These are phyloP conservation scores for Ramalina intermedia DNA, from an alignment of 495 filamentous ascomycete genomes.

Conservation along the genomic window DNA sequence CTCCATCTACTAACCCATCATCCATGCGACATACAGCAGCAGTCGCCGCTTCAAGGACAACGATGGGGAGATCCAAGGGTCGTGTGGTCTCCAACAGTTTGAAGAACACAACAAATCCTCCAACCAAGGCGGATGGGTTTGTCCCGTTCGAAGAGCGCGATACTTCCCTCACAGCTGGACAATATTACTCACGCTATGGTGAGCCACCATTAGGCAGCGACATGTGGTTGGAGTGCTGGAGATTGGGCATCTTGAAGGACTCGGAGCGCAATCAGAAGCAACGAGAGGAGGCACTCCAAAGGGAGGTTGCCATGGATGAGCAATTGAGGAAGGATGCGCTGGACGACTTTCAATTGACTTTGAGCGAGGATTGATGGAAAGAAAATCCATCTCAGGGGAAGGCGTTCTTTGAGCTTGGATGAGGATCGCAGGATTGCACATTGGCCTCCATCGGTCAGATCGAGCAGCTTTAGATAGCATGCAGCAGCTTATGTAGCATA, in stretches of 20 bases:
- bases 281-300: slow-evolving; percentile 2
- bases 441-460: no score
- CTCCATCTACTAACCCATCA: slow-evolving; percentile 32
- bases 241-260: slow-evolving; percentile 24
- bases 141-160: slow-evolving; percentile 9
- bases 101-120: slow-evolving; percentile 16
- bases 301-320: slow-evolving; percentile 13
- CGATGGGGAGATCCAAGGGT: slow-evolving; percentile 69
- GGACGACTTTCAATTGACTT: slow-evolving; percentile 12
- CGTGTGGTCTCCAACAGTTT: slow-evolving; percentile 42
- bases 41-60: slow-evolving; percentile 52
- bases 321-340: slow-evolving; percentile 13
- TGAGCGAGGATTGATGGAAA: background rate
- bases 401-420: no score
- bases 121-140: slow-evolving; percentile 1
- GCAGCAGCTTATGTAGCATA: no score
- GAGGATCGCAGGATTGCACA: no score
- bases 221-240: slow-evolving; percentile 28
- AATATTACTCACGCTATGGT: slow-evolving; percentile 31
- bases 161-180: slow-evolving; percentile 25
- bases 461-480: no score
- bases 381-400: no score
- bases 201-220: slow-evolving; percentile 27
- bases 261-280: slow-evolving; percentile 14
- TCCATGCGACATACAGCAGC: slow-evolving; percentile 46